phyloP scores from a whole-genome alignment of 257 asterid genomes.

The Scutellaria barbata region DNA sequence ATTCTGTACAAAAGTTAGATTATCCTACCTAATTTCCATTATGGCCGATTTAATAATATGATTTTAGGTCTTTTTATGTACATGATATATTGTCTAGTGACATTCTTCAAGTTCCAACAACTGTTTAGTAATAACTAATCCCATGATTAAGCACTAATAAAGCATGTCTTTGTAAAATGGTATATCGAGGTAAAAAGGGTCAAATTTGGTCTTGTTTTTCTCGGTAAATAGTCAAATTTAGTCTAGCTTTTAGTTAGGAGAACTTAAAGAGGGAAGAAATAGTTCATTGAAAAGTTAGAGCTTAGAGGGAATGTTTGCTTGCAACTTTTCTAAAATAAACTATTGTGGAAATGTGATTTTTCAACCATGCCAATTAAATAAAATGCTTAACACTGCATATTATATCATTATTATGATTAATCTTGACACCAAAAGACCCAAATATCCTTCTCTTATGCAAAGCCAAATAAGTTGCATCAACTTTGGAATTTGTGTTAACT shows the following conservation, averaged over 20 bases:
- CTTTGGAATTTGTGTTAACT: too few species aligned
- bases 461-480: too few species aligned
- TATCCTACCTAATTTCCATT: constrained; percentile 40
- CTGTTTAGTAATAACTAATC: constrained; percentile 30
- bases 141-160: constrained; percentile 41
- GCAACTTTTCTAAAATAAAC: not conserved
- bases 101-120: constrained; percentile 38
- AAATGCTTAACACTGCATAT: not conserved
- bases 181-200: constrained; percentile 35
- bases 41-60: constrained; percentile 25
- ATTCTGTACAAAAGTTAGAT: constrained; percentile 37
- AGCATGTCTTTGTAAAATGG: constrained; percentile 14
- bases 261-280: not conserved
- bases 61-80: constrained; percentile 23
- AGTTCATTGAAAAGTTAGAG: not conserved
- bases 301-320: constrained; percentile 28
- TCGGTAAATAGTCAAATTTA: constrained; percentile 32
- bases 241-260: constrained; percentile 13
- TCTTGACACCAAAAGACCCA: not conserved
- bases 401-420: not conserved
- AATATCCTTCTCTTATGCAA: not conserved
- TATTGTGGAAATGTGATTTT: not conserved
- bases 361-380: not conserved
- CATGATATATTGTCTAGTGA: constrained; percentile 1
- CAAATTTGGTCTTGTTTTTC: constrained; percentile 35